phyloP scores from a whole-genome alignment of 108 stramenopile species.

The Schizochytrium sp. region DNA sequence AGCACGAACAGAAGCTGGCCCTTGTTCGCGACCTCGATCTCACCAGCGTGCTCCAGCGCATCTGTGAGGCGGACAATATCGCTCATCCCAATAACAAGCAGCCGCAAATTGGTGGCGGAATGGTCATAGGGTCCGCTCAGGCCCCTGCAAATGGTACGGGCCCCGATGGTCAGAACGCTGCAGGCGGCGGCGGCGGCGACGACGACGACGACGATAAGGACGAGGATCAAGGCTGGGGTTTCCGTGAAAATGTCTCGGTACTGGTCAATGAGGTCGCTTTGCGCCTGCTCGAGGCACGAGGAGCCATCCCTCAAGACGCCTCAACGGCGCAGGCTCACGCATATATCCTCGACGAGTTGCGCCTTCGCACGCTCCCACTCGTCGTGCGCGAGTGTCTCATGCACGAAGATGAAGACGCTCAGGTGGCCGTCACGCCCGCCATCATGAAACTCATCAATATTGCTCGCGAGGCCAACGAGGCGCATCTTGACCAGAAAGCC shows the following conservation, averaged over 20 bases:
- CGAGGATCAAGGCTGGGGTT: neutral
- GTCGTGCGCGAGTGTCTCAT: neutral
- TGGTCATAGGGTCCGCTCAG: too few relatives aligned
- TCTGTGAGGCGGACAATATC: neutral
- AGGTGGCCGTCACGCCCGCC: neutral
- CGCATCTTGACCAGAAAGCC: neutral
- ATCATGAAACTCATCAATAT: neutral
- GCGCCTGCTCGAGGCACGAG: neutral
- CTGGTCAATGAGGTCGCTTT: neutral
- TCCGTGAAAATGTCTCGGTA: neutral
- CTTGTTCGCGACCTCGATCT: neutral
- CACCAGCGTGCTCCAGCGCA: neutral
- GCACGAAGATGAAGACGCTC: neutral
- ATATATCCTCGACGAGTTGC: neutral
- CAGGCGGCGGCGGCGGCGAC: neutral
- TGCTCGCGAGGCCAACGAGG: neutral
- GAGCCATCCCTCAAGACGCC: neutral
- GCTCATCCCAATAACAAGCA: neutral
- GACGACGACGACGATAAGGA: neutral
- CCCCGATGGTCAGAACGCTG: neutral
- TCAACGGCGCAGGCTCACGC: neutral
- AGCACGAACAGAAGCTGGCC: neutral
- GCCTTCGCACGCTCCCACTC: neutral
- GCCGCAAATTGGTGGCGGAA: neutral
- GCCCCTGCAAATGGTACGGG: too few relatives aligned